Evolutionary conservation across 345 rosid species (phyloP).

Genomic region (Acer negundo): DNA sequence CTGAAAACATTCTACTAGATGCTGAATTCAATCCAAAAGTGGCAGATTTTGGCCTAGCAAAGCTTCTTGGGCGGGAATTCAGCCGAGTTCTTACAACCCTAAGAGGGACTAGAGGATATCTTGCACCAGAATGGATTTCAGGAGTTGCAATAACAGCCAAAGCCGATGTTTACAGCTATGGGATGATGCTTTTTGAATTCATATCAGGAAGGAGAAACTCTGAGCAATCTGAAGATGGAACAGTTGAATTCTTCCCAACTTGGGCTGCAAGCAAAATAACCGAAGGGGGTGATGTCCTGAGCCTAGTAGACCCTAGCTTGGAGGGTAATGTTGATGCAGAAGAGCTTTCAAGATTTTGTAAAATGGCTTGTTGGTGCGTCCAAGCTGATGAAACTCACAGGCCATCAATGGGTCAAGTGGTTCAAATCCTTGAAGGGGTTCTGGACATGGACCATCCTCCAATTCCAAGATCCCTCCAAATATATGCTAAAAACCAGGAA

Average conservation of each 20-base stretch:
- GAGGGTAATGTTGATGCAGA: slow-evolving; percentile 46
- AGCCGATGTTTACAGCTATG: slow-evolving; percentile 89
- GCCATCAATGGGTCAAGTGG: slow-evolving; percentile 82
- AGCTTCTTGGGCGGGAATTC: slow-evolving; percentile 81
- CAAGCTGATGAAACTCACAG: slow-evolving; percentile 79
- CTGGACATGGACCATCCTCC: slow-evolving; percentile 60
- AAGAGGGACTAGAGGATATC: slow-evolving; percentile 91
- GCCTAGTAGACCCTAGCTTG: slow-evolving; percentile 56
- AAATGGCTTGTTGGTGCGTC: slow-evolving; percentile 83
- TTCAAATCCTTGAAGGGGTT: slow-evolving; percentile 80
- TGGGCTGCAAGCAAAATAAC: slow-evolving; percentile 51
- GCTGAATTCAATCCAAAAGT: slow-evolving; percentile 71
- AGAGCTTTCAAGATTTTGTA: slow-evolving; percentile 63
- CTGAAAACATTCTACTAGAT: slow-evolving; percentile 80
- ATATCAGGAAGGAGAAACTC: slow-evolving; percentile 80
- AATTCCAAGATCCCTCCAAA: slow-evolving; percentile 60
- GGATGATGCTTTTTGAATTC: slow-evolving; percentile 86
- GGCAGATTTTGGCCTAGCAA: slow-evolving; percentile 85
- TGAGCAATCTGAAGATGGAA: slow-evolving; percentile 50
- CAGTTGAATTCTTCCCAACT: slow-evolving; percentile 59
- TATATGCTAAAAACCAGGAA: slow-evolving; percentile 38
- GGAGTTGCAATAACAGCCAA: slow-evolving; percentile 79
- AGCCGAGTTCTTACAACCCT: slow-evolving; percentile 80
- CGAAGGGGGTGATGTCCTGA: slow-evolving; percentile 48
- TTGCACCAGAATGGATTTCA: slow-evolving; percentile 92